Evolutionary conservation across 2,329 filamentous ascomycete species (phyloP).

Genomic region (Myriosclerotinia curreyana): DNA sequence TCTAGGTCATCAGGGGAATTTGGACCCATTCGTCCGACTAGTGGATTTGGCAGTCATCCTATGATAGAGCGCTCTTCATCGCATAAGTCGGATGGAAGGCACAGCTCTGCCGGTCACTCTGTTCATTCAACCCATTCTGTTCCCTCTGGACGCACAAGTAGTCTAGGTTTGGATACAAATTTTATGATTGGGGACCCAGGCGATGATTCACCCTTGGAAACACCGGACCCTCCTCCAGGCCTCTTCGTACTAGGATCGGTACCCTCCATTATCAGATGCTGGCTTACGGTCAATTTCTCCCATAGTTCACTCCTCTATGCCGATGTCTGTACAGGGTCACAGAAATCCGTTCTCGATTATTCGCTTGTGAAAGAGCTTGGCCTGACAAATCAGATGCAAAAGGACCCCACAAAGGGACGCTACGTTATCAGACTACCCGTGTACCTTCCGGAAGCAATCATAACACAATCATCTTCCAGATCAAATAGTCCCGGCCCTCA

Average conservation of each 20-base stretch:
- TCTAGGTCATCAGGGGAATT: conserved; percentile 83
- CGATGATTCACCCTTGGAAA: conserved; percentile 67
- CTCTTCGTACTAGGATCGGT: conserved; percentile 84
- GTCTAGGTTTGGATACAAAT: conserved; percentile 76
- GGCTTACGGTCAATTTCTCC: conserved; percentile 87
- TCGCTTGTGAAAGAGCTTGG: conserved; percentile 73
- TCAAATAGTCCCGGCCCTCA: conserved; percentile 71
- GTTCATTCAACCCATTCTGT: conserved; percentile 68
- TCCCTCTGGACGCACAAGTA: conserved; percentile 78
- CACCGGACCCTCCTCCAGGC: conserved; percentile 74
- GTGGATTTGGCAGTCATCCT: conserved; percentile 71
- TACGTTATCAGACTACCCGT: conserved; percentile 74
- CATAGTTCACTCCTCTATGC: conserved; percentile 88
- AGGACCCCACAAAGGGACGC: conserved; percentile 58
- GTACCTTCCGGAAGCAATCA: conserved; percentile 86
- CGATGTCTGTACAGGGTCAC: conserved; percentile 87
- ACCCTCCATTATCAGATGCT: conserved; percentile 92
- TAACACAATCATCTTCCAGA: conserved; percentile 71
- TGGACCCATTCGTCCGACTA: conserved; percentile 70
- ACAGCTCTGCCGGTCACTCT: conserved; percentile 88
- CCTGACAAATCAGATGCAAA: conserved; percentile 62
- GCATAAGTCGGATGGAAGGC: conserved; percentile 91
- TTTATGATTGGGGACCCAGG: conserved; percentile 61
- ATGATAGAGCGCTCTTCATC: conserved; percentile 90
- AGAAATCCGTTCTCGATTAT: conserved; percentile 77